These are phyloP conservation scores for Dissophora ornata DNA, from an alignment of 192 early-diverging fungal genomes.

Conservation along the genomic window DNA sequence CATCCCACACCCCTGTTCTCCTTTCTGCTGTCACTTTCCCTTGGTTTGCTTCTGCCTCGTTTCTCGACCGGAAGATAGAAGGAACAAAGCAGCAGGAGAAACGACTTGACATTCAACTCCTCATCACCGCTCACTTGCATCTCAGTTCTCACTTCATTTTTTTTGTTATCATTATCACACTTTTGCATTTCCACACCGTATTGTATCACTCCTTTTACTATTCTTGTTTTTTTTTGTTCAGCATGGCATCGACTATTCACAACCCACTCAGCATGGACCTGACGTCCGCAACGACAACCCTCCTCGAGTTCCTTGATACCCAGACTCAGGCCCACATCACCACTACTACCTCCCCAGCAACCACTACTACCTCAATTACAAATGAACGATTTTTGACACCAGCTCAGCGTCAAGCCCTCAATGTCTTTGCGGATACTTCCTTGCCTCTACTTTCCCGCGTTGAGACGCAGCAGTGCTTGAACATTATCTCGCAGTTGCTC, in stretches of 20 bases:
- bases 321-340: conserved; percentile 1
- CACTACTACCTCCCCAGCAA: too few relatives aligned
- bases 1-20: neutral
- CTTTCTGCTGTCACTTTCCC: too few relatives aligned
- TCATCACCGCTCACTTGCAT: too few relatives aligned
- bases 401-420: conserved; percentile 25
- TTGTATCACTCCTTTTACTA: conserved; percentile 12
- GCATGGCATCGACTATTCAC: conserved; percentile 45
- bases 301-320: conserved; percentile 55
- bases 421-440: conserved; percentile 16
- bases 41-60: too few relatives aligned
- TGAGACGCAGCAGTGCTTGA: conserved; percentile 26
- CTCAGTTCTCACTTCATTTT: too few relatives aligned
- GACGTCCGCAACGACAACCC: conserved; percentile 35
- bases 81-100: too few relatives aligned
- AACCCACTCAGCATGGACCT: conserved; percentile 52
- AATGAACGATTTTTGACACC: conserved; percentile 12
- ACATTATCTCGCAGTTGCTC: conserved; percentile 39
- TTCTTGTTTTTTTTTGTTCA: neutral
- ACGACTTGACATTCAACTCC: too few relatives aligned
- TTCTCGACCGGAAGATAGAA: too few relatives aligned
- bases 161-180: too few relatives aligned
- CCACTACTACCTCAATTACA: too few relatives aligned
- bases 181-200: conserved; percentile 1
- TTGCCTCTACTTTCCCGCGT: conserved; percentile 3